Evolutionary conservation across 192 early-diverging fungal genomes (phyloP).

Genomic region (Rhizoclosmatium globosum): DNA sequence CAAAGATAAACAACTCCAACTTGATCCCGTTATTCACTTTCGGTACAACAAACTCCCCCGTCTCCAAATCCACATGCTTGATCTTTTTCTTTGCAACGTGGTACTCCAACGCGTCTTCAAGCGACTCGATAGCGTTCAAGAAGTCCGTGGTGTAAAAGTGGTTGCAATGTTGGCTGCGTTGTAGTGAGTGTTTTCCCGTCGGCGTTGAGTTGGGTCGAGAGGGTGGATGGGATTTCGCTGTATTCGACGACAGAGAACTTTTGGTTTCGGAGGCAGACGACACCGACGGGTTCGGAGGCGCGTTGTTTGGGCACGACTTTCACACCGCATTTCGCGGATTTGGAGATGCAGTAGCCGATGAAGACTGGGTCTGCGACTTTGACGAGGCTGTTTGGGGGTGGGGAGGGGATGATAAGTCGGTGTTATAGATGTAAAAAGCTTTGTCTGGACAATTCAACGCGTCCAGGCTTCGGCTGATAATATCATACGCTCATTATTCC

Average conservation of each 20-base stretch:
- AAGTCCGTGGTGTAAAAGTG: slow-evolving; percentile 97
- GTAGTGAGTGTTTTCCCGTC: slow-evolving; percentile 75
- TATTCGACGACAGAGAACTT: slow-evolving; percentile 94
- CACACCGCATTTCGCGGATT: slow-evolving; percentile 92
- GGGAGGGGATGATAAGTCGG: too few species aligned
- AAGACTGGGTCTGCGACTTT: slow-evolving; percentile 97
- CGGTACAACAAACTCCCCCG: slow-evolving; percentile 76
- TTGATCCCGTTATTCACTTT: slow-evolving; percentile 93
- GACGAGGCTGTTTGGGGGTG: slow-evolving; percentile 61
- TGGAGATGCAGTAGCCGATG: slow-evolving; percentile 89
- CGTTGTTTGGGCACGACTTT: slow-evolving; percentile 91
- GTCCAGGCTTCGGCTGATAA: background rate
- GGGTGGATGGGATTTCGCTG: slow-evolving; percentile 85
- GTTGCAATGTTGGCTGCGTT: slow-evolving; percentile 98
- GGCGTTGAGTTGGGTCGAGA: slow-evolving; percentile 72
- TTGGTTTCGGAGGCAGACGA: slow-evolving; percentile 88
- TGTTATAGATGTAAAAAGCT: too few species aligned
- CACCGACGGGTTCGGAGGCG: slow-evolving; percentile 92
- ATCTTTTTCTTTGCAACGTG: slow-evolving; percentile 99
- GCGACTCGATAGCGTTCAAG: slow-evolving; percentile 79
- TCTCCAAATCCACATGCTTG: slow-evolving; percentile 79
- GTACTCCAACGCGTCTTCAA: slow-evolving; percentile 88
- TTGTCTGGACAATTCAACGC: too few species aligned
- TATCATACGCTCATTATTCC: too few species aligned
- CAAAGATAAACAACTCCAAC: slow-evolving; percentile 89